phyloP scores from a whole-genome alignment of 106 monocot genomes.

The Gastrodia elata region DNA sequence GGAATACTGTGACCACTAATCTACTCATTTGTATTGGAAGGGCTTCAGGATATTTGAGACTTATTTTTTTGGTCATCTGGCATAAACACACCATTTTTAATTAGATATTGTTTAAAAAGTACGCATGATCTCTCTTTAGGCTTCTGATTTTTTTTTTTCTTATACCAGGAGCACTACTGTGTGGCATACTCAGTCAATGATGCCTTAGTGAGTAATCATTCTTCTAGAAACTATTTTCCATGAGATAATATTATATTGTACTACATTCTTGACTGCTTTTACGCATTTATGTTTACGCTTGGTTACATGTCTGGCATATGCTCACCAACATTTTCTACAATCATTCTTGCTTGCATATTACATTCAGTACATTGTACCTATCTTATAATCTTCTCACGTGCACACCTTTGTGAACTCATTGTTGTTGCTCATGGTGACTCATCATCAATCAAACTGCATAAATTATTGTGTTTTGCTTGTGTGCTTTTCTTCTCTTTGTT shows the following conservation, averaged over 20 bases:
- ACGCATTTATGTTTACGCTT: not conserved
- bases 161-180: conserved; percentile 84
- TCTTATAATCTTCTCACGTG: not conserved
- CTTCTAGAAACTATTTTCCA: not conserved
- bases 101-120: not conserved
- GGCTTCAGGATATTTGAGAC: not conserved
- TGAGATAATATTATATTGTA: not conserved
- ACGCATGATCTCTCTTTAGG: not conserved
- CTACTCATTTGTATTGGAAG: not conserved
- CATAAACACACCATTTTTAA: not conserved
- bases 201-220: conserved; percentile 50
- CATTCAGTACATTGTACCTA: not conserved
- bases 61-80: not conserved
- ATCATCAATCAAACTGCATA: no score
- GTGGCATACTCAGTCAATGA: conserved; percentile 82
- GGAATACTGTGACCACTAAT: not conserved
- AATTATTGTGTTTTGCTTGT: no score
- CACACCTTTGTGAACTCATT: not conserved
- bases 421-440: no score
- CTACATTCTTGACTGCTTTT: not conserved
- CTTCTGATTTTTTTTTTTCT: conserved; percentile 13
- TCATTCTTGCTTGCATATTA: not conserved
- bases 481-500: no score
- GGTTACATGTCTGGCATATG: not conserved
- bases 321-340: not conserved